These are phyloP conservation scores for Solanum stenotomum DNA, from an alignment of 257 asterid genomes.

Conservation along the genomic window DNA sequence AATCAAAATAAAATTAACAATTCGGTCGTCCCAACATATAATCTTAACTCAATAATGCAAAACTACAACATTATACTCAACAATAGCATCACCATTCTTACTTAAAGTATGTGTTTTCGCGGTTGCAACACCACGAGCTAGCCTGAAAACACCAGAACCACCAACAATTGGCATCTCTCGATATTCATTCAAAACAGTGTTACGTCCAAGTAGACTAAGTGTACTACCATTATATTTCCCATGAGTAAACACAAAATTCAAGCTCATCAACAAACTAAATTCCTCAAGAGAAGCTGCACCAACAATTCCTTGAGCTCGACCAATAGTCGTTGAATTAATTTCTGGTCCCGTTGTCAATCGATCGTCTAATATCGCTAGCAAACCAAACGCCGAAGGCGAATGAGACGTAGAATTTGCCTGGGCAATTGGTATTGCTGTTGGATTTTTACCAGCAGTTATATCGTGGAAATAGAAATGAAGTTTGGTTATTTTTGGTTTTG, in stretches of 20 bases:
- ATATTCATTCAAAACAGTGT: conserved; percentile 8
- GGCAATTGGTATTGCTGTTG: conserved; percentile 9
- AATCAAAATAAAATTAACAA: neutral
- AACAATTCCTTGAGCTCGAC: conserved; percentile 42
- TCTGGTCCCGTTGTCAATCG: conserved; percentile 15
- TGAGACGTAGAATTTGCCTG: conserved; percentile 9
- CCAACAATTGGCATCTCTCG: conserved; percentile 45
- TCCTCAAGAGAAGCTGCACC: conserved; percentile 16
- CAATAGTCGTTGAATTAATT: conserved; percentile 20
- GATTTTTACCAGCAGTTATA: conserved; percentile 15
- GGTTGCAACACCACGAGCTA: conserved; percentile 30
- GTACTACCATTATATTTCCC: conserved; percentile 44
- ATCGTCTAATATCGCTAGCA: conserved; percentile 19
- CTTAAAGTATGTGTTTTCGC: conserved; percentile 1
- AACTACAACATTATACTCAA: conserved; percentile 16
- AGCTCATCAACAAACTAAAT: conserved; percentile 19
- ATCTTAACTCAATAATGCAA: conserved; percentile 6
- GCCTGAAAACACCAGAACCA: conserved; percentile 47
- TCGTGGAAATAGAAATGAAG: conserved; percentile 40
- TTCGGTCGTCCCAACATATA: neutral
- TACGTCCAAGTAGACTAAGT: conserved; percentile 24
- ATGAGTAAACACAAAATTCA: conserved; percentile 23
- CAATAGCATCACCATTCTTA: conserved; percentile 13
- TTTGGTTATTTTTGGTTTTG: conserved; percentile 17
- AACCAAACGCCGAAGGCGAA: conserved; percentile 22